These are phyloP conservation scores for Miscanthus lutarioriparius DNA, from an alignment of 176 grass and related monocot genomes.

Conservation along the genomic window DNA sequence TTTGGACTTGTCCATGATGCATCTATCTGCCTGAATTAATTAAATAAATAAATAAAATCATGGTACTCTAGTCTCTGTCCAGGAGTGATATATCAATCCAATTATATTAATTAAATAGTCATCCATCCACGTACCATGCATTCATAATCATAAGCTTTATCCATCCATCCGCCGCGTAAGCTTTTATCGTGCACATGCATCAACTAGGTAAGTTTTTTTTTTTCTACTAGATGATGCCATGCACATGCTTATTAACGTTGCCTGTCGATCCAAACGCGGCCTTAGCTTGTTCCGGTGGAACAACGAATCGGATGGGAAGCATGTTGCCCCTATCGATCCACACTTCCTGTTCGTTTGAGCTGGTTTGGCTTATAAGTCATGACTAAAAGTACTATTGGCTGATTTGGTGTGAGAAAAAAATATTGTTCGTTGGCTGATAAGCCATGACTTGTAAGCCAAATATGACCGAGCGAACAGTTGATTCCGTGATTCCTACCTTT, in stretches of 20 bases:
- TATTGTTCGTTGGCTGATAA: too few species aligned
- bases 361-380: too few species aligned
- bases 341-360: too few species aligned
- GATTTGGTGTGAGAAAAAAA: too few species aligned
- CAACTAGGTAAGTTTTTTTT: too few species aligned
- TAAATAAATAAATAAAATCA: background rate
- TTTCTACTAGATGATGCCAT: too few species aligned
- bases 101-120: too few species aligned
- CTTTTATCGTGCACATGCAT: background rate
- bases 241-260: background rate
- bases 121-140: background rate
- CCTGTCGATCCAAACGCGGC: background rate
- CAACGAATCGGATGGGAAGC: background rate
- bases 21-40: too few species aligned
- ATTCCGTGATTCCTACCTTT: background rate
- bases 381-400: too few species aligned
- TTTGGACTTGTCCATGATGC: too few species aligned
- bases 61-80: background rate
- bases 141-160: background rate
- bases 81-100: background rate
- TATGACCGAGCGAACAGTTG: too few species aligned
- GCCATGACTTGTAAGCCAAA: too few species aligned
- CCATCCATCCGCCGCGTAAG: background rate
- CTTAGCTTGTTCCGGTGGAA: background rate
- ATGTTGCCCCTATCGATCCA: background rate